phyloP scores from a whole-genome alignment of 306 rosid genomes.

The Lotus japonicus region DNA sequence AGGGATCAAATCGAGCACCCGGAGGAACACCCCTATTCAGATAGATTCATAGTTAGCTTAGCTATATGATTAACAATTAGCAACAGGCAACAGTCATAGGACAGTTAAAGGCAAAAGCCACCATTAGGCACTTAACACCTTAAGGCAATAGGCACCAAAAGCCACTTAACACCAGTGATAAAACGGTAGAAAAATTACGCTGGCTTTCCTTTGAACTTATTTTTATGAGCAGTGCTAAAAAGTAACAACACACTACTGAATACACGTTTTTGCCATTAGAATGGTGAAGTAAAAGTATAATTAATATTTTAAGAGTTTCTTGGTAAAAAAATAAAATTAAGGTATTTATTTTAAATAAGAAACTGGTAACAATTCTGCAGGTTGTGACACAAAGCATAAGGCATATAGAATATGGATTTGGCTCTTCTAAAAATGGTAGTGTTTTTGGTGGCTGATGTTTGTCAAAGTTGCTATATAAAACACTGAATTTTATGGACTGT shows the following conservation, averaged over 20 bases:
- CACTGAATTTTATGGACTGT: not conserved
- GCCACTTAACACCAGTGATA: not conserved
- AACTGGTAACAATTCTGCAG: not conserved
- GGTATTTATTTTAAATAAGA: not conserved
- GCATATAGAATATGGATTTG: not conserved
- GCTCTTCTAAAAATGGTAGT: not conserved
- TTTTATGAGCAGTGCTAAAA: too few relatives aligned
- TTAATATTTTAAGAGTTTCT: not conserved
- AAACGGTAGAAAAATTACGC: not conserved
- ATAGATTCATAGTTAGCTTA: not conserved
- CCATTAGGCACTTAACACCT: not conserved
- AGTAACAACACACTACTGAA: too few relatives aligned
- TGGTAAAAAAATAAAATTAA: too few relatives aligned
- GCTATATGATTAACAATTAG: not conserved
- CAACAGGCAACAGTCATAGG: not conserved
- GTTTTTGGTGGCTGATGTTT: not conserved
- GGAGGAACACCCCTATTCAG: slow-evolving; percentile 70
- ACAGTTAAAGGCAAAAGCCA: not conserved
- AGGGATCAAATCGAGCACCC: slow-evolving; percentile 85
- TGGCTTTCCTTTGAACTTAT: not conserved
- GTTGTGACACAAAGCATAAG: not conserved
- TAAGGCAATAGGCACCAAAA: not conserved
- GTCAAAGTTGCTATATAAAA: not conserved
- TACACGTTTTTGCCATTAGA: too few relatives aligned
- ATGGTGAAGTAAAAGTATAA: not conserved